Percentiles rank a stretch among this genome's conserved stretches.
These are phyloP conservation scores for Sphagnum fallax DNA, from an alignment of 228 moss, liverwort and hornwort genomes.

Conservation along the genomic window DNA sequence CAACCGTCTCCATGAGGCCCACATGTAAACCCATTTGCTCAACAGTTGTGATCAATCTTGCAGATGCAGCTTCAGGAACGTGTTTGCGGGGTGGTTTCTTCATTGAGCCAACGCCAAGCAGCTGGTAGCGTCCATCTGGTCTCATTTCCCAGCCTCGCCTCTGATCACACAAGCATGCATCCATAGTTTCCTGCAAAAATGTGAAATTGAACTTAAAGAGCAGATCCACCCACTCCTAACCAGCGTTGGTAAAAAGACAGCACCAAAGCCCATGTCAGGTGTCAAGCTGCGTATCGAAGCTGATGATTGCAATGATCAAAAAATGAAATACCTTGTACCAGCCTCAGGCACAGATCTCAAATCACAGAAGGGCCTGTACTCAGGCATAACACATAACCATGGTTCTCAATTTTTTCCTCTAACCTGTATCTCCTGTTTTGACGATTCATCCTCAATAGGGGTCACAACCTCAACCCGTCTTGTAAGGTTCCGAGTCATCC, in stretches of 20 bases:
- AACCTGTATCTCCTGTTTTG: slow-evolving; percentile 45
- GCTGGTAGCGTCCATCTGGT: slow-evolving; percentile 48
- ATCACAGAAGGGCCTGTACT: too few species aligned
- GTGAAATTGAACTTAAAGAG: neutral
- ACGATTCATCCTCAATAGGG: slow-evolving; percentile 39
- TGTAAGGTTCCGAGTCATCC: slow-evolving; percentile 57
- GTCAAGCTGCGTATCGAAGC: too few species aligned
- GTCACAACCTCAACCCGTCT: slow-evolving; percentile 58
- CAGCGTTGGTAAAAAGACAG: too few species aligned
- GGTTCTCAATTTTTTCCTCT: neutral
- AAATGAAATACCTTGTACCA: too few species aligned
- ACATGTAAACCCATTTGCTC: slow-evolving; percentile 37
- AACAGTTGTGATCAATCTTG: slow-evolving; percentile 26
- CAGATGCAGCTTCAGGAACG: slow-evolving; percentile 25
- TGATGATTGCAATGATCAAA: too few species aligned
- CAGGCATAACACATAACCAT: too few species aligned
- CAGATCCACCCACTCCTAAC: too few species aligned
- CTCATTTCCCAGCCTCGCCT: slow-evolving; percentile 51
- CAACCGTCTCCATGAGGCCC: slow-evolving; percentile 52
- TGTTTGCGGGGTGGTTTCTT: slow-evolving; percentile 31
- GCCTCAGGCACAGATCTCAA: too few species aligned
- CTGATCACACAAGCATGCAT: slow-evolving; percentile 43
- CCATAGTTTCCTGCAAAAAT: slow-evolving; percentile 34
- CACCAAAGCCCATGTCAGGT: too few species aligned
- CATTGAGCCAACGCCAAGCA: slow-evolving; percentile 32